Percentiles rank a stretch among this genome's conserved stretches.
Evolutionary conservation across 1,284 basidiomycete species (phyloP).

Genomic region (Ceratobasidium sp.): DNA sequence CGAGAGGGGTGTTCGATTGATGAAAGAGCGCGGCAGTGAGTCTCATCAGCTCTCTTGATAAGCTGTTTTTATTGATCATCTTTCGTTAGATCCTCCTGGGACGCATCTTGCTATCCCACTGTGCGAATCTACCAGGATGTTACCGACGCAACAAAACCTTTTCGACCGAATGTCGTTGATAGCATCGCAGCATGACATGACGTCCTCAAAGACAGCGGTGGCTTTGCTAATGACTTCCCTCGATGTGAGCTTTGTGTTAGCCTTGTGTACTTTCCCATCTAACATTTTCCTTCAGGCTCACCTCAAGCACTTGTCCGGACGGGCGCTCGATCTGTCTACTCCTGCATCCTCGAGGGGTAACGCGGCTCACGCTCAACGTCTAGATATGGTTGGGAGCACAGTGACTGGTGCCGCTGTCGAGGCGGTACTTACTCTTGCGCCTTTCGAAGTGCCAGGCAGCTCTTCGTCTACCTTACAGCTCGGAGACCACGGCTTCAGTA

Average conservation of each 20-base stretch:
- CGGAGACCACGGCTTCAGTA: constrained; percentile 28
- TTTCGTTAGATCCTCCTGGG: constrained; percentile 68
- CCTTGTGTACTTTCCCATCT: neutral
- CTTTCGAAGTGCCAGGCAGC: constrained; percentile 77
- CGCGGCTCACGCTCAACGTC: constrained; percentile 72
- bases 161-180: constrained; percentile 81
- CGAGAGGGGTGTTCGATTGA: constrained; percentile 28
- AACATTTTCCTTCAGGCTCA: constrained; percentile 65
- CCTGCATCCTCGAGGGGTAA: constrained; percentile 79
- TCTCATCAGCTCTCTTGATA: constrained; percentile 5
- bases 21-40: constrained; percentile 41
- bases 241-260: constrained; percentile 61
- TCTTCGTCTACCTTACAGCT: constrained; percentile 76
- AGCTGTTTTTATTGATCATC: constrained; percentile 5
- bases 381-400: constrained; percentile 58
- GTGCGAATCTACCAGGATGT: constrained; percentile 71
- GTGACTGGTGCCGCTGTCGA: constrained; percentile 68
- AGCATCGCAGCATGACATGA: constrained; percentile 76
- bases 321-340: constrained; percentile 68
- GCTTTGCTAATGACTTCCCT: constrained; percentile 78
- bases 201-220: constrained; percentile 70
- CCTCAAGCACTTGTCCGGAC: constrained; percentile 81
- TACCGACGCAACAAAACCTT: constrained; percentile 75
- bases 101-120: constrained; percentile 74
- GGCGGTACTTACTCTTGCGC: constrained; percentile 77